Evolutionary conservation across 148 eudicot genomes (phyloP), one percentile per base, ranked within the genome.

Genomic region (Bassia scoparia): DNA sequence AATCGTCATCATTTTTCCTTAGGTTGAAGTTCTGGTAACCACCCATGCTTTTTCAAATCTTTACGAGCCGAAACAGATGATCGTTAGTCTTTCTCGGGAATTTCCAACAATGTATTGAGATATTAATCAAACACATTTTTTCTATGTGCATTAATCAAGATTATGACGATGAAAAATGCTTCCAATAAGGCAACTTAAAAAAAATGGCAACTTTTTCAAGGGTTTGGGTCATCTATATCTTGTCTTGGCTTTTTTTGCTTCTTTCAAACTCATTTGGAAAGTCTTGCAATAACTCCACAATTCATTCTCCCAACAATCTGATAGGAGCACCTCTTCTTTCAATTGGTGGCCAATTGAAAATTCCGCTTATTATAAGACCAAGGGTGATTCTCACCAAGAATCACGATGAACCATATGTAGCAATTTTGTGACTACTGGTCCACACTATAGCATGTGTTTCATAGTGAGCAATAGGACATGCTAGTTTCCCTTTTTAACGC

Each of bases 81-180:
- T 60, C 79, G 23, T 76, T 68, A 50, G 27, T 50, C 50, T 76
- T 3, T 23, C 48, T 3, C 23, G 72, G 12, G n/a, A n/a, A 68
- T 43, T 2, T 43, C 69, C 5, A 66, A 41, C 30, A 66, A 43
- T 23, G 53, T 66, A 1, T 21, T 21, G n/a, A 66, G 8, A 66
- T 17, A 43, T 66, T 43, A n/a, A 66, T 66, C 52, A 34, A 66
- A 66, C 1, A 66, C 21, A n/a, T 66, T 66, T 43, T 63, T 63
- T 31, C 17, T 31, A 37, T 37, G 43, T 37, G 43, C 43, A 37
- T 37, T 5, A 37, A 37, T 37, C 43, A 37, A 0, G 68, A 64
- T 64, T 34, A 29, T 64, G 49, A 14, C 38, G 48, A 38, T 23
- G 35, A 16, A 7, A 17, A 31, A 34, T 34, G 26, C 48, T 64